Conservation (phyloP, 805 yeast genomes). For the Pichia pseudocactophila region DNA sequence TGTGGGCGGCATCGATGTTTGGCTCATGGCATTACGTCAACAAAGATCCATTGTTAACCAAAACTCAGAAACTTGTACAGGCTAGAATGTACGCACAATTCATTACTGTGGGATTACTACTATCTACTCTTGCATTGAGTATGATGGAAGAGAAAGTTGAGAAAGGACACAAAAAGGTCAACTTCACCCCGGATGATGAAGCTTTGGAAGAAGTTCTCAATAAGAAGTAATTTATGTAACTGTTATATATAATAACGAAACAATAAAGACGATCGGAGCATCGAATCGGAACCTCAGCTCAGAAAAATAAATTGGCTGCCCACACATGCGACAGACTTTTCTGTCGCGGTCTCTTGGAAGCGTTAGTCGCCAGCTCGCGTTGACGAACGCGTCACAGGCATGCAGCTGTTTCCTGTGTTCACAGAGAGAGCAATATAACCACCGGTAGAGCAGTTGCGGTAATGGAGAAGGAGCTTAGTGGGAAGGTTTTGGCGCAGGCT, state of each 20-base stretch:
- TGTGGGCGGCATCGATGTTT: conserved; percentile 74
- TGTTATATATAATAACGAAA: too few relatives aligned
- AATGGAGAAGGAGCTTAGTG: not conserved
- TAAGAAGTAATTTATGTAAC: conserved; percentile 2
- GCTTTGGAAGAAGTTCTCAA: conserved; percentile 11
- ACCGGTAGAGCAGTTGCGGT: too few relatives aligned
- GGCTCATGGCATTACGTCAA: conserved; percentile 73
- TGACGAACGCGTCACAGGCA: too few relatives aligned
- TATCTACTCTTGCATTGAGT: conserved; percentile 59
- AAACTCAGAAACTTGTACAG: conserved; percentile 72
- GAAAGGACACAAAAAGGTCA: conserved; percentile 5
- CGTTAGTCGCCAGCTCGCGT: too few relatives aligned
- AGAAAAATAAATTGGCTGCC: too few relatives aligned
- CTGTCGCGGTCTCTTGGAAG: too few relatives aligned
- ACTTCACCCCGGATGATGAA: conserved; percentile 7
- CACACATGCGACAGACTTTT: too few relatives aligned
- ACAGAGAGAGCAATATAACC: too few relatives aligned
- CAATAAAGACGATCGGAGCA: too few relatives aligned
- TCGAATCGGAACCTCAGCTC: too few relatives aligned
- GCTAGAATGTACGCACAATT: conserved; percentile 91
- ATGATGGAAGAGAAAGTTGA: conserved; percentile 50
- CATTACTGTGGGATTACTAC: conserved; percentile 58
- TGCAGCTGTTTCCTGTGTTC: too few relatives aligned
- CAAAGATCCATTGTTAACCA: conserved; percentile 65
- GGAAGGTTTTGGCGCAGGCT: not conserved